phyloP scores from a whole-genome alignment of 2,329 filamentous ascomycete genomes.

The Colletotrichum lupini region DNA sequence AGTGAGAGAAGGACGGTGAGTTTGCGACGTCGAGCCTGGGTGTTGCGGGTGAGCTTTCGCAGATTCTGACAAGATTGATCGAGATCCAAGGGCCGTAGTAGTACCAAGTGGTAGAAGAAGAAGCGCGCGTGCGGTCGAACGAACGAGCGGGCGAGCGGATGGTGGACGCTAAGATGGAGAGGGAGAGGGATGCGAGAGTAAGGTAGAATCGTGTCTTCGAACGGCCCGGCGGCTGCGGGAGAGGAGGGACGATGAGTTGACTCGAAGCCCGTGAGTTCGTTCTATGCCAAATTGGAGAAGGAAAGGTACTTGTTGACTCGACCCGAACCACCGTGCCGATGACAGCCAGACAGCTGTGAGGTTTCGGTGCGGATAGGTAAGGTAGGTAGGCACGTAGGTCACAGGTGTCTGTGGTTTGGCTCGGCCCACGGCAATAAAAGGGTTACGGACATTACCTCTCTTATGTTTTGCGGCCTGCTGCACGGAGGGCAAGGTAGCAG shows the following conservation, averaged over 20 bases:
- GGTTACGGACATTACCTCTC: neutral
- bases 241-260: neutral
- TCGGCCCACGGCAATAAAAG: neutral
- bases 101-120: neutral
- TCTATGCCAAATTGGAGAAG: neutral
- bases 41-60: neutral
- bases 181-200: neutral
- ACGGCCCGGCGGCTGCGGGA: neutral
- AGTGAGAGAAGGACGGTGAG: neutral
- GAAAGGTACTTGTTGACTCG: neutral
- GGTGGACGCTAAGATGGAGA: neutral
- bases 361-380: too few species aligned
- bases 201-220: neutral
- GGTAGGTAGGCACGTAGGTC: too few species aligned
- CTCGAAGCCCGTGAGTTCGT: slow-evolving; percentile 6
- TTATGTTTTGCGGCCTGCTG: neutral
- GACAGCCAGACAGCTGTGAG: neutral
- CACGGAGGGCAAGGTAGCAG: neutral
- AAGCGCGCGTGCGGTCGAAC: neutral
- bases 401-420: slow-evolving; percentile 3
- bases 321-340: neutral
- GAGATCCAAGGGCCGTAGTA: neutral
- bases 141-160: neutral
- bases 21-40: neutral
- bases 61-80: neutral